Percentiles rank a stretch among this genome's conserved stretches.
phyloP scores from a whole-genome alignment of 768 basidiomycete species.

The Cubamyces sp. region DNA sequence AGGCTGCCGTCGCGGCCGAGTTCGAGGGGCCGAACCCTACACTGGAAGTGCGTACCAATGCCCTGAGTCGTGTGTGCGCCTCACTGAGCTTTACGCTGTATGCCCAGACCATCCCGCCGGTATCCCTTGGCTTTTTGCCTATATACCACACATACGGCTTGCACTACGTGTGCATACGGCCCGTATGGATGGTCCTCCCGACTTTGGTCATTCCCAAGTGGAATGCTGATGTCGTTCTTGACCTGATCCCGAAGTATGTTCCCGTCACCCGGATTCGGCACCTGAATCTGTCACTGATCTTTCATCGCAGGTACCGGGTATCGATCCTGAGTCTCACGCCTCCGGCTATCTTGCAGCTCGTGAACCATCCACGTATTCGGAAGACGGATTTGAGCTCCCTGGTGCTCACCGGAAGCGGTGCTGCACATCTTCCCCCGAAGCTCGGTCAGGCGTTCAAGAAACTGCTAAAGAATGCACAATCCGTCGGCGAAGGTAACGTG shows the following conservation, averaged over 20 bases:
- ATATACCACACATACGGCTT: slow-evolving; percentile 71
- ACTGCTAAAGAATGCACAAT: slow-evolving; percentile 37
- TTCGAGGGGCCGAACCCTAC: slow-evolving; percentile 2
- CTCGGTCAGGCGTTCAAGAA: slow-evolving; percentile 46
- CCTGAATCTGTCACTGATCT: neutral
- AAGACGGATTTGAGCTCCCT: slow-evolving; percentile 60
- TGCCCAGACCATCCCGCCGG: slow-evolving; percentile 37
- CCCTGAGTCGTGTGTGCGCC: neutral
- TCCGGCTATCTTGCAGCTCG: slow-evolving; percentile 66
- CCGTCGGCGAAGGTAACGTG: slow-evolving; percentile 50
- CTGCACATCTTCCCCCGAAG: slow-evolving; percentile 67
- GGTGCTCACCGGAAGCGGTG: slow-evolving; percentile 51
- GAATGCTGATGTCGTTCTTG: slow-evolving; percentile 55
- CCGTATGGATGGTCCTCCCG: slow-evolving; percentile 50
- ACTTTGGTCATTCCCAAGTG: slow-evolving; percentile 62
- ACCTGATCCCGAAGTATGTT: slow-evolving; percentile 62
- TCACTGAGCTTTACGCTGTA: neutral
- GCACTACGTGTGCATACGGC: slow-evolving; percentile 53
- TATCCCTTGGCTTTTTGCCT: slow-evolving; percentile 63
- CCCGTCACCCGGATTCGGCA: neutral
- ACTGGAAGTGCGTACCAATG: neutral
- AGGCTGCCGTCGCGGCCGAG: slow-evolving; percentile 8
- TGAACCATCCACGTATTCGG: slow-evolving; percentile 51
- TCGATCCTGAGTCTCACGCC: slow-evolving; percentile 58
- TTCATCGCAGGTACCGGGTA: slow-evolving; percentile 52